Evolutionary conservation across 371 early-diverging fungal genomes (phyloP).

Genomic region (Chytridium lagenaria): DNA sequence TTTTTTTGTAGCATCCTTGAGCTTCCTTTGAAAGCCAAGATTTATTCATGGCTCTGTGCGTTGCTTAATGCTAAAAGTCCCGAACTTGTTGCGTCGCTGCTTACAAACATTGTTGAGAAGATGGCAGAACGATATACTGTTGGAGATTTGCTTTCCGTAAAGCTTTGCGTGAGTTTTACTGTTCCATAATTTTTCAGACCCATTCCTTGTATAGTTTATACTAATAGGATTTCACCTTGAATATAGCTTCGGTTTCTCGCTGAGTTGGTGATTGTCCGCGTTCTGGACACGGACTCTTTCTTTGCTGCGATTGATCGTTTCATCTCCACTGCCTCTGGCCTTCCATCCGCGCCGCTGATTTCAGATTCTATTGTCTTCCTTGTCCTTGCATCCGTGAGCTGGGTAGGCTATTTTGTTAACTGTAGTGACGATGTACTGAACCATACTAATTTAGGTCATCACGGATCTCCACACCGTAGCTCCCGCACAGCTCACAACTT

Average conservation of each 20-base stretch:
- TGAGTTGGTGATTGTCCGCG: conserved; percentile 78
- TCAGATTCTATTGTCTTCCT: conserved; percentile 78
- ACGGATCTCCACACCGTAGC: not conserved
- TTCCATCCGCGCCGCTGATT: conserved; percentile 59
- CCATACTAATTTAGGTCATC: not conserved
- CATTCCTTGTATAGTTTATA: not conserved
- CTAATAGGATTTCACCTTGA: not conserved
- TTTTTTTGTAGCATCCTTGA: conserved; percentile 68
- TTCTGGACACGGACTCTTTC: conserved; percentile 70
- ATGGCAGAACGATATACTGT: conserved; percentile 58
- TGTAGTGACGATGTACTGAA: not conserved
- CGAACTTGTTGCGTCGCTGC: conserved; percentile 62
- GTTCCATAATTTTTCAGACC: not conserved
- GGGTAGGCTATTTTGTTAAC: conserved; percentile 59
- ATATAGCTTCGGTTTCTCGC: conserved; percentile 78
- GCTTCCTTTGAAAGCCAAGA: conserved; percentile 78
- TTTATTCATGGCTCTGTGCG: conserved; percentile 79
- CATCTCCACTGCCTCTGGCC: conserved; percentile 63
- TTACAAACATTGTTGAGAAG: conserved; percentile 58
- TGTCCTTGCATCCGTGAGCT: conserved; percentile 78
- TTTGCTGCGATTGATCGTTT: conserved; percentile 49
- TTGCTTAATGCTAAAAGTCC: conserved; percentile 69
- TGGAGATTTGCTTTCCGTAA: conserved; percentile 71
- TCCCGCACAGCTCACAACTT: not conserved
- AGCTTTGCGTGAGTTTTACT: conserved; percentile 61